A percentile compares a stretch with the other conserved stretches of the same genome.
These are phyloP conservation scores for Pyrenophora seminiperda DNA, from an alignment of 2,329 filamentous ascomycete species.

Conservation along the genomic window DNA sequence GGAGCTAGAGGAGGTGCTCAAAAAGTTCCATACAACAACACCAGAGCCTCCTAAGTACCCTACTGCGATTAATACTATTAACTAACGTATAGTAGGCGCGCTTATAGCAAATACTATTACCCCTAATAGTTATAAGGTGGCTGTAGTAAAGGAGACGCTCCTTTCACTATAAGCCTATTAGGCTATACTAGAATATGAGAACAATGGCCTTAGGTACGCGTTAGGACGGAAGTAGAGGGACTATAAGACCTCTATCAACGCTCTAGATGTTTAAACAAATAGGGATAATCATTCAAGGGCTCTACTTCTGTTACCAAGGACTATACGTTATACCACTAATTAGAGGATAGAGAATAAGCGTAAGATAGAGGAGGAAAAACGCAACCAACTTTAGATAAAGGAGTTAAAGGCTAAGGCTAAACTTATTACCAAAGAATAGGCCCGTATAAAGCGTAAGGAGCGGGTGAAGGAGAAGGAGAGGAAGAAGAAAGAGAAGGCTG, in stretches of 20 bases:
- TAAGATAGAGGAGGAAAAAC: not conserved
- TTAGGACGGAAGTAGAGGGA: not conserved
- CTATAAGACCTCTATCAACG: not conserved
- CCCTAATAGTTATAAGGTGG: not conserved
- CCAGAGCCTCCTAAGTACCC: not conserved
- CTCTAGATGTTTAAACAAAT: not conserved
- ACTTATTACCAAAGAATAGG: too few species aligned
- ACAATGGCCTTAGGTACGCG: not conserved
- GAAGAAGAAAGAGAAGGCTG: not conserved
- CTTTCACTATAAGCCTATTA: not conserved
- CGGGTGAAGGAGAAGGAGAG: not conserved
- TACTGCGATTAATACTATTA: too few species aligned
- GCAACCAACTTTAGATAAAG: not conserved
- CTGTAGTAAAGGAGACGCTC: not conserved
- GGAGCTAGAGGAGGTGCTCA: not conserved
- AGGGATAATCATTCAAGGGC: not conserved
- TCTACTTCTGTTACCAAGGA: not conserved
- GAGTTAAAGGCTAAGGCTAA: not conserved
- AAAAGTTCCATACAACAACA: not conserved
- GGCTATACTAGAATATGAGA: not conserved
- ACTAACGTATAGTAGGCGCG: too few species aligned
- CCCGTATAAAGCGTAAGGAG: not conserved
- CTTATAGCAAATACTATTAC: too few species aligned
- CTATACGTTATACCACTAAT: not conserved
- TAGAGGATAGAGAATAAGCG: too few species aligned